phyloP scores from a whole-genome alignment of 176 grass and related monocot genomes.

The Paspalum notatum region DNA sequence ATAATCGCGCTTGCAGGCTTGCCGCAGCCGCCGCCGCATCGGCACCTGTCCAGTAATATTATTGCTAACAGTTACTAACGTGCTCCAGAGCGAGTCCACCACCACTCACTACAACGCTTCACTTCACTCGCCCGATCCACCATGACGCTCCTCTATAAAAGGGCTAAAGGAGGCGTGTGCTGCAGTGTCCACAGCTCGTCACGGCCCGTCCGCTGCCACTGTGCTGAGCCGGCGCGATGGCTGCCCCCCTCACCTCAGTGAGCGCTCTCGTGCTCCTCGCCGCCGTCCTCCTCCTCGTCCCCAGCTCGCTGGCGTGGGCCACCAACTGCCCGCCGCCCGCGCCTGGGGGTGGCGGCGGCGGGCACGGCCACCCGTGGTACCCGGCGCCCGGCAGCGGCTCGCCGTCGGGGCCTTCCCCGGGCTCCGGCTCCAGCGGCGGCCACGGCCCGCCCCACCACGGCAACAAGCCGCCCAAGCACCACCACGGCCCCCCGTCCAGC shows the following conservation, averaged over 20 bases:
- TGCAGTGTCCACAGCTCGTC: not conserved
- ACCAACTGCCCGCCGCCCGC: constrained; percentile 19
- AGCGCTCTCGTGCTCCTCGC: constrained; percentile 32
- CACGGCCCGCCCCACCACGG: constrained; percentile 33
- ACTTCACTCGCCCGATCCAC: not conserved
- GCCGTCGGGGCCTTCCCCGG: constrained; percentile 12
- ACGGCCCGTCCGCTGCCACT: not conserved
- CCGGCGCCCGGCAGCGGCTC: constrained; percentile 30
- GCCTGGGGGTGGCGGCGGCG: not conserved
- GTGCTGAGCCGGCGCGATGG: constrained; percentile 17
- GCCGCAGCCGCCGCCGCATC: not conserved
- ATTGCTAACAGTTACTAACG: too few relatives aligned
- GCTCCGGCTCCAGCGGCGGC: not conserved
- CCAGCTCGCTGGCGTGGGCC: constrained; percentile 36
- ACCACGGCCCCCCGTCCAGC: constrained; percentile 8
- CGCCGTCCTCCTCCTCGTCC: constrained; percentile 15
- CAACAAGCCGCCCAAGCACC: constrained; percentile 57
- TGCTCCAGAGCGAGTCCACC: not conserved
- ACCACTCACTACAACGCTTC: not conserved
- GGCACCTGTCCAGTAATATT: not conserved
- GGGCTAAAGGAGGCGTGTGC: not conserved
- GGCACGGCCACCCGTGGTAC: not conserved
- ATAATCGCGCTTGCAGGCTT: too few relatives aligned
- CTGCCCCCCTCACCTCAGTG: not conserved
- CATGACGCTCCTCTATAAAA: constrained; percentile 23